phyloP scores from a whole-genome alignment of 495 filamentous ascomycete species.

The Neurospora sp. region DNA sequence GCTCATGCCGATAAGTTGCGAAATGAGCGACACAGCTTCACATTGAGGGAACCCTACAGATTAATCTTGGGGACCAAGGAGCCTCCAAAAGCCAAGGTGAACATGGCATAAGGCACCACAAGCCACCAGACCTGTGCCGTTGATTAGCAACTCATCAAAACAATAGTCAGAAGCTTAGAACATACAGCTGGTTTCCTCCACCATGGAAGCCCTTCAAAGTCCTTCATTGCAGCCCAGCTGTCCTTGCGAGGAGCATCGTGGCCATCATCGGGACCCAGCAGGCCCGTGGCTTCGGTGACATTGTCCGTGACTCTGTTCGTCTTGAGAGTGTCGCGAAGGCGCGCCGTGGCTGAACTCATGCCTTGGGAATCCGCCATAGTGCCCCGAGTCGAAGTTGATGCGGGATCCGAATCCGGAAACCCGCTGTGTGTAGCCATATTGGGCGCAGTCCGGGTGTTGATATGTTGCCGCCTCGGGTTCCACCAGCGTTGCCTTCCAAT shows the following conservation, averaged over 20 bases:
- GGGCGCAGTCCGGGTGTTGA: not conserved
- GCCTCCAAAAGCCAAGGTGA: constrained; percentile 76
- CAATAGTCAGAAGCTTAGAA: not conserved
- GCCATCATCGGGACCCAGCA: constrained; percentile 19
- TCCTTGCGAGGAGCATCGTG: constrained; percentile 10
- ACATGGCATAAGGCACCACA: constrained; percentile 62
- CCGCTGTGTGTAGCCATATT: not conserved
- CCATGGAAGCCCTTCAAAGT: constrained; percentile 58
- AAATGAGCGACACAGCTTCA: not conserved
- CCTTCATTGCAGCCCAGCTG: constrained; percentile 35
- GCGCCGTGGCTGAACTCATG: not conserved
- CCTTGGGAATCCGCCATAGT: not conserved
- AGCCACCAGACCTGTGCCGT: constrained; percentile 69
- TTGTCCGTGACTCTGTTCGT: constrained; percentile 11
- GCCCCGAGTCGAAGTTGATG: not conserved
- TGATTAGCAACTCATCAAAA: not conserved
- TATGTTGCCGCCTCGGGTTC: not conserved
- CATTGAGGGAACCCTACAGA: constrained; percentile 30
- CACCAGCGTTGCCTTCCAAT: not conserved
- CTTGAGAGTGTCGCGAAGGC: not conserved
- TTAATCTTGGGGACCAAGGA: constrained; percentile 70
- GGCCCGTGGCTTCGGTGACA: constrained; percentile 31
- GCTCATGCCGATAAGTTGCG: not conserved
- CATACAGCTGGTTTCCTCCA: constrained; percentile 64
- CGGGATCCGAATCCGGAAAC: not conserved